These are phyloP conservation scores for Hericium erinaceus DNA, from an alignment of 768 basidiomycete genomes.

Conservation along the genomic window DNA sequence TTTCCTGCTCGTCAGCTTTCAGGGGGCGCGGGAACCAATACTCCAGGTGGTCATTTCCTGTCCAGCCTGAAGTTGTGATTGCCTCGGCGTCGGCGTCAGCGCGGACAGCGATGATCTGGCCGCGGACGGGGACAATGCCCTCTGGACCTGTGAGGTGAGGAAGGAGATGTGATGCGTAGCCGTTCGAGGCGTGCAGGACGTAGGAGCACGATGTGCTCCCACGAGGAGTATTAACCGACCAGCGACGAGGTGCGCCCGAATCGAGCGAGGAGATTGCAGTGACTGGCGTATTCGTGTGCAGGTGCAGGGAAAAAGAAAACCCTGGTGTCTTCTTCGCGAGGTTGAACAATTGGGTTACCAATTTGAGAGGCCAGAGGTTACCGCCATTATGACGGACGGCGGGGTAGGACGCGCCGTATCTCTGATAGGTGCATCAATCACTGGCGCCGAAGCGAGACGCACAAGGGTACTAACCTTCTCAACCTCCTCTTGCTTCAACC, in stretches of 20 bases:
- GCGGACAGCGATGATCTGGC: constrained; percentile 49
- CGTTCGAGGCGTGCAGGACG: constrained; percentile 85
- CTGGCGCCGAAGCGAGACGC: not conserved
- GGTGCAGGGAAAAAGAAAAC: constrained; percentile 23
- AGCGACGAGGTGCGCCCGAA: constrained; percentile 24
- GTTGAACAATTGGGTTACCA: constrained; percentile 59
- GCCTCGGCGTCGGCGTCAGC: constrained; percentile 29
- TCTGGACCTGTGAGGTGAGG: constrained; percentile 47
- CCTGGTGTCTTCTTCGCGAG: constrained; percentile 25
- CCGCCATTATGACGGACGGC: constrained; percentile 42
- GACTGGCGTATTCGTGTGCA: constrained; percentile 74
- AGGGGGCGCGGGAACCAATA: constrained; percentile 79
- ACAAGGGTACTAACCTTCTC: constrained; percentile 28
- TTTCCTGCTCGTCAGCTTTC: constrained; percentile 15
- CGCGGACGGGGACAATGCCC: constrained; percentile 63
- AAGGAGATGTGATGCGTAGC: constrained; percentile 69
- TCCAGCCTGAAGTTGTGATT: constrained; percentile 28
- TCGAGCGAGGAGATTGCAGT: constrained; percentile 20
- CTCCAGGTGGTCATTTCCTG: constrained; percentile 43
- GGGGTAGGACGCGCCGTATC: constrained; percentile 40
- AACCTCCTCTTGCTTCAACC: constrained; percentile 39
- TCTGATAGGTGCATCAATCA: constrained; percentile 12
- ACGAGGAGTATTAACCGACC: constrained; percentile 56
- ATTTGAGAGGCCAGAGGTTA: constrained; percentile 76
- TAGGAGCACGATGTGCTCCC: constrained; percentile 51